Evolutionary conservation across 2,329 filamentous ascomycete genomes (phyloP), one percentile per base, ranked within the genome.

Genomic region (Cordyceps cateniannulata): DNA sequence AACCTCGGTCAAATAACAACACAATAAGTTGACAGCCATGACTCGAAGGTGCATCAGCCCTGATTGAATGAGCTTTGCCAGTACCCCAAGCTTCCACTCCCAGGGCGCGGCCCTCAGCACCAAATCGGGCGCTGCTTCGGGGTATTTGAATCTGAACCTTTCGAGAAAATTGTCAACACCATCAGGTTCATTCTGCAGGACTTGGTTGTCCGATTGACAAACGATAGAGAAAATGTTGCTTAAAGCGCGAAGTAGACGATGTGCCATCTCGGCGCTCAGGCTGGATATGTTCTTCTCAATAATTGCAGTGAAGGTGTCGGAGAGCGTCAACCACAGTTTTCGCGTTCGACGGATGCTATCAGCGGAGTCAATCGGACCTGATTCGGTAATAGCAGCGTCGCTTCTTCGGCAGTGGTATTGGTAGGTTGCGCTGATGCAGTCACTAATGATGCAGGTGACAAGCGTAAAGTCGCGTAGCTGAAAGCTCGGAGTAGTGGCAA

Each of bases 21-120:
- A 89, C 83, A 97, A 88, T 22, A 78, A 79, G n/a, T 85, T 83
- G 54, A 93, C 86, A 22, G 91, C 91, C 70, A 85, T 82, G 14
- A 96, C 89, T 42, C 93, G 87, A 42, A 97, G 79, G 69, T 96
- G 91, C 91, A 98, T 96, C 68, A 93, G 90, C 40, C 90, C 88
- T 61, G 90, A 93, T 68, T 83, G 85, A 57, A 97, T 87, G 65
- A 93, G 85, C 65, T 85, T 88, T 66, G 85, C 85, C 56, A 90
- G 77, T 1, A 88, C 77, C 48, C 79, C 78, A 66, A 96, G 86
- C 55, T 85, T 87, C 87, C 90, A 96, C 60, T 85, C 81, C 57
- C 80, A 77, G 1, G 79, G 74, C 18, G 89, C 77, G 0, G 86
- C 76, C 9, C 83, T 80, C 1, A 76, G 22, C 20, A 56, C 22